Conservation (phyloP, 352 stramenopile genomes). For the Globisporangium acanthophoron region DNA sequence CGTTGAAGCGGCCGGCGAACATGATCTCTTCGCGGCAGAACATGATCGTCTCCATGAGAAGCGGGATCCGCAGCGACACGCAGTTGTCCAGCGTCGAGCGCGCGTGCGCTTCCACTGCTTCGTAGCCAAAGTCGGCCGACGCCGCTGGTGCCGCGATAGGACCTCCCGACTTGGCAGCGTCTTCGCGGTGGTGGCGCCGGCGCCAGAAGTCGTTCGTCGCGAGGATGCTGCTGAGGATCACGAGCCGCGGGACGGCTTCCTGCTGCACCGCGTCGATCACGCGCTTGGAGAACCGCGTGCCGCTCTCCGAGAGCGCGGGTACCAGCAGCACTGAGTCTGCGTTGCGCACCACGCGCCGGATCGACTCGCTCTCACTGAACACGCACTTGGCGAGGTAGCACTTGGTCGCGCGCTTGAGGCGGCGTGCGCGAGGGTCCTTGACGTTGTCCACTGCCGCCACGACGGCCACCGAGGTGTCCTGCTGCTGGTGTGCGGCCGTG, state of each 20-base stretch:
- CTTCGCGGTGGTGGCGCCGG: not conserved
- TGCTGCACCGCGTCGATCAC: conserved; percentile 49
- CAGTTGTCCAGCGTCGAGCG: conserved; percentile 31
- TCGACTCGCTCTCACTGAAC: conserved; percentile 33
- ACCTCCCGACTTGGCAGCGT: not conserved
- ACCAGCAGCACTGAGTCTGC: conserved; percentile 63
- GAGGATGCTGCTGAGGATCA: conserved; percentile 66
- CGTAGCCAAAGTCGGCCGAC: conserved; percentile 36
- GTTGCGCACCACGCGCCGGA: conserved; percentile 61
- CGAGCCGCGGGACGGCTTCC: conserved; percentile 45
- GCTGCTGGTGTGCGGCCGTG: conserved; percentile 26
- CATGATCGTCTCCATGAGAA: conserved; percentile 74
- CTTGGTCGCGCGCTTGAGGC: conserved; percentile 45
- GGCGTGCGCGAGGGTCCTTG: conserved; percentile 41
- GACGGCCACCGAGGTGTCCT: conserved; percentile 41
- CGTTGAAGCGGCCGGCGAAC: conserved; percentile 54
- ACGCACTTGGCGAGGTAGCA: conserved; percentile 59
- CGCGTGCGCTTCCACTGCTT: conserved; percentile 67
- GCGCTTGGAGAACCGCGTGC: conserved; percentile 57
- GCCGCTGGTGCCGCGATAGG: conserved; percentile 2
- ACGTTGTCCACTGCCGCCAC: conserved; percentile 51
- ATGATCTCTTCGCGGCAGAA: conserved; percentile 74
- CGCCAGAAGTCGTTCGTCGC: conserved; percentile 32
- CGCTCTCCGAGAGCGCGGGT: conserved; percentile 47
- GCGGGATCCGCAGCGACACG: conserved; percentile 56